Evolutionary conservation across 371 early-diverging fungal genomes (phyloP).

Genomic region (Smittium mucronatum): DNA sequence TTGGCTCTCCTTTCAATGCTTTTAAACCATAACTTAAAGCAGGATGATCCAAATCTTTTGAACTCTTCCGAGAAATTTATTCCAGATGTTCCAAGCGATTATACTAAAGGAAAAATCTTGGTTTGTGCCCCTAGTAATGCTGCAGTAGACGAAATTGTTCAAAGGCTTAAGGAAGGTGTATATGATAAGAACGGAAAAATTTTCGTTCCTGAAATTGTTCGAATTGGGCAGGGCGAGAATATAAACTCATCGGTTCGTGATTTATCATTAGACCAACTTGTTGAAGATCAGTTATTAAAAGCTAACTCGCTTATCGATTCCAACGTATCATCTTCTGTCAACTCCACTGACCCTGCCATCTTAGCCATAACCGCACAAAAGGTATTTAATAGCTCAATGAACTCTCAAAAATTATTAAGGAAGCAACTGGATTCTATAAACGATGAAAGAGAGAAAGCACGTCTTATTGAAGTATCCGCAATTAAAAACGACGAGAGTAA

Average conservation of each 20-base stretch:
- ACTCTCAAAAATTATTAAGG: conserved; percentile 23
- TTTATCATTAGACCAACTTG: conserved; percentile 47
- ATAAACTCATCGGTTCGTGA: conserved; percentile 58
- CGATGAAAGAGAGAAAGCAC: conserved; percentile 23
- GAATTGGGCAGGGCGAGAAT: conserved; percentile 64
- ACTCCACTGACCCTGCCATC: conserved; percentile 13
- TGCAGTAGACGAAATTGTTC: conserved; percentile 92
- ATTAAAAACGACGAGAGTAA: background rate
- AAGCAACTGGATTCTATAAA: conserved; percentile 32
- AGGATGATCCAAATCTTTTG: background rate
- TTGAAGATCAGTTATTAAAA: conserved; percentile 22
- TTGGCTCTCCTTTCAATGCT: conserved; percentile 65
- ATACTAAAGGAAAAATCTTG: conserved; percentile 44
- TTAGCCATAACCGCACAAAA: conserved; percentile 15
- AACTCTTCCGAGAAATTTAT: conserved; percentile 17
- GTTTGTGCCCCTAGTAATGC: conserved; percentile 97
- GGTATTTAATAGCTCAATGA: conserved; percentile 17
- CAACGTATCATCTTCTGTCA: conserved; percentile 7
- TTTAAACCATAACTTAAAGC: conserved; percentile 21
- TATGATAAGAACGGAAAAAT: conserved; percentile 36
- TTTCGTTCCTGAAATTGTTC: conserved; percentile 59
- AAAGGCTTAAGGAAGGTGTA: conserved; percentile 60
- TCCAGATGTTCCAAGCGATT: conserved; percentile 12
- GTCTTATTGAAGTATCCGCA: background rate
- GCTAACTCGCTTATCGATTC: conserved; percentile 12